phyloP scores from a whole-genome alignment of 1,284 basidiomycete species.

The Malassezia yamatoensis region DNA sequence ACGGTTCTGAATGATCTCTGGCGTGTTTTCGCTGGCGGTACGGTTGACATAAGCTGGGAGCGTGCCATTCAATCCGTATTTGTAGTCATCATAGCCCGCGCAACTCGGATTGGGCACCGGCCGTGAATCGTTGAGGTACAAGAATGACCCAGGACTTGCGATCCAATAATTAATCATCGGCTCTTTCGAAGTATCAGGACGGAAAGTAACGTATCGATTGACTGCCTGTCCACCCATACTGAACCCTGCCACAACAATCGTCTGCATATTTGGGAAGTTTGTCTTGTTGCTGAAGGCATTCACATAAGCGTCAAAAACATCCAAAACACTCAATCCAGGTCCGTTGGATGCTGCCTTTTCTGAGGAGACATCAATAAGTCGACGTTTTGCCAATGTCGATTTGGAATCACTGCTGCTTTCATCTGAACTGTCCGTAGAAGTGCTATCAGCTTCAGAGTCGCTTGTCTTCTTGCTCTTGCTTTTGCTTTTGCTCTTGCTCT shows the following conservation, averaged over 20 bases:
- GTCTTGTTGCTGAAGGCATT: conserved; percentile 24
- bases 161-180: conserved; percentile 31
- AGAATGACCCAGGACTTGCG: conserved; percentile 30
- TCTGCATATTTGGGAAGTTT: conserved; percentile 32
- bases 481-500: background rate
- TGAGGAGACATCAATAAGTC: background rate
- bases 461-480: background rate
- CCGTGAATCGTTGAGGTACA: conserved; percentile 29
- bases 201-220: conserved; percentile 32
- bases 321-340: conserved; percentile 20
- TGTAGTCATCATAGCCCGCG: conserved; percentile 28
- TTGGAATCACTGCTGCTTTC: background rate
- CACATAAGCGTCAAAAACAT: conserved; percentile 30
- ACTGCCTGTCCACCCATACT: conserved; percentile 33
- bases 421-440: too few species aligned
- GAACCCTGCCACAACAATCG: conserved; percentile 40
- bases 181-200: conserved; percentile 20
- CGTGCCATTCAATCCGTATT: conserved; percentile 38
- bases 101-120: conserved; percentile 9
- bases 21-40: background rate
- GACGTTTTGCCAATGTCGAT: background rate
- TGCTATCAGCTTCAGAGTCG: too few species aligned
- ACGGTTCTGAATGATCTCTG: conserved; percentile 16
- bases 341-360: conserved; percentile 4
- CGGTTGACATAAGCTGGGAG: conserved; percentile 28